Evolutionary conservation across 2,329 filamentous ascomycete species (phyloP).

Genomic region (Aspergillus thermomutatus): DNA sequence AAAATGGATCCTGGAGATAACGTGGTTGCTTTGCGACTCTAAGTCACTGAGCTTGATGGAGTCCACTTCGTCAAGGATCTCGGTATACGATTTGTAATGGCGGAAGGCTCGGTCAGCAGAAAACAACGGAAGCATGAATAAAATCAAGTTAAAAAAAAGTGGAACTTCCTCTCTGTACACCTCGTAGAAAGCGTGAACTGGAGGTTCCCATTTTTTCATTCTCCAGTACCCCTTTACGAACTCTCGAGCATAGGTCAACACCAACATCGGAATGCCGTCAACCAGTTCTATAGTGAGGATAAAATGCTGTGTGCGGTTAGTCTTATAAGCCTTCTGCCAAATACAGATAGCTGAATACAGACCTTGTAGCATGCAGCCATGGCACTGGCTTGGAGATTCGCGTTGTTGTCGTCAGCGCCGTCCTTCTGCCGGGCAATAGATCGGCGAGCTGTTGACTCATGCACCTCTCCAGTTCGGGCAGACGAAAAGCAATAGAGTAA

Average conservation of each 20-base stretch:
- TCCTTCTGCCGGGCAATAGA: not conserved
- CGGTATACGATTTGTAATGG: not conserved
- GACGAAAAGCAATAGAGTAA: conserved; percentile 16
- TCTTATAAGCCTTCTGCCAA: not conserved
- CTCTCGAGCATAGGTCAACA: conserved; percentile 13
- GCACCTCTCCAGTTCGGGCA: conserved; percentile 7
- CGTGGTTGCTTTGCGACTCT: not conserved
- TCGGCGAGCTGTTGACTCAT: conserved; percentile 10
- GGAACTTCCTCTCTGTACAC: conserved; percentile 12
- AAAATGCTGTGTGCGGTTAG: conserved; percentile 12
- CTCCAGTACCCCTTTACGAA: conserved; percentile 14
- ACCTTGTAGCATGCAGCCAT: conserved; percentile 16
- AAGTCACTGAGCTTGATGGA: not conserved
- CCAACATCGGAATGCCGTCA: conserved; percentile 11
- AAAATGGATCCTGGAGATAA: conserved; percentile 5
- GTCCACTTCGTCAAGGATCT: conserved; percentile 4
- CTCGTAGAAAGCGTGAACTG: conserved; percentile 16
- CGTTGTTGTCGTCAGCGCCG: not conserved
- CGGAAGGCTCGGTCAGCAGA: conserved; percentile 6
- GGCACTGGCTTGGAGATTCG: no score
- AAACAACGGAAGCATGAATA: conserved; percentile 8
- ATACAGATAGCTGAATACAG: not conserved
- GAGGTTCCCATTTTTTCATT: conserved; percentile 13
- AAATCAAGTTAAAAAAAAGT: conserved; percentile 16
- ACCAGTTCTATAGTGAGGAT: conserved; percentile 11